phyloP scores from a whole-genome alignment of 805 yeast species.

The Yueomyces sp. region DNA sequence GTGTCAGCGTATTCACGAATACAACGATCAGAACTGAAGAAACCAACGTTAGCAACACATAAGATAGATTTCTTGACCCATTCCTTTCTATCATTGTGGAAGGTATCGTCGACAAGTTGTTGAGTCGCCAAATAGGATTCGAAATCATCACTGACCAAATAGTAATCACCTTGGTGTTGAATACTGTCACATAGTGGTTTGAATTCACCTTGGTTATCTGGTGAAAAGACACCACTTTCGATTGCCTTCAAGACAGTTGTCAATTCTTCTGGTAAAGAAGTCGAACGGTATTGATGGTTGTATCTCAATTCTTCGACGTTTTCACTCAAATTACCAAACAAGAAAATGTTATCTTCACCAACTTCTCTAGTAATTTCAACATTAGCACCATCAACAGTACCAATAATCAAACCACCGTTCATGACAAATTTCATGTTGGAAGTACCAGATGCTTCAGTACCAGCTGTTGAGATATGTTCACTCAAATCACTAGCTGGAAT shows the following conservation, averaged over 20 bases:
- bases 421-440: slow-evolving; percentile 91
- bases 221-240: slow-evolving; percentile 61
- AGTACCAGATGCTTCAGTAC: slow-evolving; percentile 94
- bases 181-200: slow-evolving; percentile 56
- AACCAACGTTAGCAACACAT: slow-evolving; percentile 87
- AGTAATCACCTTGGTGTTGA: slow-evolving; percentile 66
- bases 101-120: slow-evolving; percentile 58
- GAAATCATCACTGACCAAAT: slow-evolving; percentile 81
- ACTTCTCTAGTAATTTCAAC: slow-evolving; percentile 89
- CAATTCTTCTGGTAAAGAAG: slow-evolving; percentile 46
- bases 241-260: slow-evolving; percentile 50
- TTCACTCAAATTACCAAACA: slow-evolving; percentile 85
- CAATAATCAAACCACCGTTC: slow-evolving; percentile 87
- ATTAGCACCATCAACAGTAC: slow-evolving; percentile 95
- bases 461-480: slow-evolving; percentile 93
- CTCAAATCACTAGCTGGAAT: slow-evolving; percentile 83
- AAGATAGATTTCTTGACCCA: slow-evolving; percentile 71
- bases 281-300: slow-evolving; percentile 46
- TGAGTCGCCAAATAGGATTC: slow-evolving; percentile 80
- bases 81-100: slow-evolving; percentile 41
- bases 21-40: slow-evolving; percentile 83
- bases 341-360: slow-evolving; percentile 84
- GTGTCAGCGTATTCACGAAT: slow-evolving; percentile 84
- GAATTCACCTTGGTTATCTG: slow-evolving; percentile 44
- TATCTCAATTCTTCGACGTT: slow-evolving; percentile 77